Evolutionary conservation across 768 basidiomycete species (phyloP).

Genomic region (Coprinellus micaceus): DNA sequence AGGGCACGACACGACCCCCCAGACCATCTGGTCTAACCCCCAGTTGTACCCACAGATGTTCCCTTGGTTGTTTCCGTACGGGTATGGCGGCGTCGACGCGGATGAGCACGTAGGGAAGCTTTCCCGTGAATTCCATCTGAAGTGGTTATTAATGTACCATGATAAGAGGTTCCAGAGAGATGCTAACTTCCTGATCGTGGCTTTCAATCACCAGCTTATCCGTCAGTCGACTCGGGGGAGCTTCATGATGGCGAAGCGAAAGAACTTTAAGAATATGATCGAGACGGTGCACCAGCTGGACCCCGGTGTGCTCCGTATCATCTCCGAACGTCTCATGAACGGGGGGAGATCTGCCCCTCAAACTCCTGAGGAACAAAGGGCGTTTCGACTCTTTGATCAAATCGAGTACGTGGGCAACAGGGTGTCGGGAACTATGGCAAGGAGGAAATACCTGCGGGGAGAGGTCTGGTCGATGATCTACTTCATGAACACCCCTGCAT

Average conservation of each 20-base stretch:
- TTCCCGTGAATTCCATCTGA: not conserved
- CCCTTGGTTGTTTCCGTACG: conserved; percentile 42
- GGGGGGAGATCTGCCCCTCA: not conserved
- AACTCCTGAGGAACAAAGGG: not conserved
- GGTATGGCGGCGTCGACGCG: conserved; percentile 31
- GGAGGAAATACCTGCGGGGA: not conserved
- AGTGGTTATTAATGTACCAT: conserved; percentile 32
- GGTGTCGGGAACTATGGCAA: not conserved
- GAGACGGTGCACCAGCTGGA: conserved; percentile 17
- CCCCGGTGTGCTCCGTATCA: conserved; percentile 10
- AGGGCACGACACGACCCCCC: conserved; percentile 21
- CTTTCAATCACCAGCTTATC: conserved; percentile 38
- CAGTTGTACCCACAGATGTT: conserved; percentile 34
- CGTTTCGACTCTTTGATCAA: not conserved
- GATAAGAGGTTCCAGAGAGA: conserved; percentile 39
- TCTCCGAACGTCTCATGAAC: not conserved
- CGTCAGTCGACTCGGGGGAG: conserved; percentile 22
- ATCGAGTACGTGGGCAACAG: conserved; percentile 2
- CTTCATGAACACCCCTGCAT: not conserved
- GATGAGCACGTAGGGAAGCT: not conserved
- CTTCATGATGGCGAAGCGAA: conserved; percentile 6
- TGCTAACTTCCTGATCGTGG: conserved; percentile 31
- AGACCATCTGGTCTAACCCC: conserved; percentile 32
- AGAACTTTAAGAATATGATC: conserved; percentile 19
- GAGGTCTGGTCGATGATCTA: conserved; percentile 5